Base-by-base conservation (phyloP, 2,329 filamentous ascomycete genomes). In the Periconia macrospinosa region DNA sequence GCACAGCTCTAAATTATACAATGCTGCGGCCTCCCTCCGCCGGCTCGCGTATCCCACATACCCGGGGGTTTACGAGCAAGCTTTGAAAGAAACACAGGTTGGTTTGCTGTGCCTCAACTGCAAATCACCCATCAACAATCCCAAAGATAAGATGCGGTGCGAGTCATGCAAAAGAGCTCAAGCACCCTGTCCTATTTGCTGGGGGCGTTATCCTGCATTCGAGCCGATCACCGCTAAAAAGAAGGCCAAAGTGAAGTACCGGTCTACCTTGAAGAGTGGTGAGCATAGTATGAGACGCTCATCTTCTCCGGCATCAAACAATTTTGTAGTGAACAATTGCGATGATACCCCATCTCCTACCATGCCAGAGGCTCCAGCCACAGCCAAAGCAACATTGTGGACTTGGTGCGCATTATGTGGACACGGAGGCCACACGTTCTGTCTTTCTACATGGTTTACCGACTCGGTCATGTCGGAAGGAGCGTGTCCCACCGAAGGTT, bases 321-420 rank as follows among this genome's bases (percentile, higher is more conserved):
- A 44, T n/a, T 51, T 45, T 18, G 13, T 52, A 14, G 41, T 42
- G 17, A 49, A 56, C 44, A 59, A 20, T 55, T 69, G 48, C 27
- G 54, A 60, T 13, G 53, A 57, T 43, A 54, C 23, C 6, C 46
- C 54, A 17, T 72, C 56, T 54, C 71, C 60, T 53, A 63, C 49
- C 30, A 53, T 51, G 30, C 71, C 56, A 45, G 63, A 53, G 47
- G 58, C 47, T 11, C 61, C 56, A 58, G 61, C 35, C n/a, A 65
- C 52, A 56, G 58, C 68, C 52, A 57, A 63, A 45, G 61, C 71
- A 41, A 66, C 63, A 7, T 74, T 84, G 18, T 85, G 80, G 78
- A 78, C 80, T 6, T 81, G 79, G 74, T 88, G 85, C 66, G 76
- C 84, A 61, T 74, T 80, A 13, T 88, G 85, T 66, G 83, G 83